A percentile compares a stretch with the other conserved stretches of the same genome.
Evolutionary conservation across 805 yeast species (phyloP).

Genomic region (Torulaspora maleeae): DNA sequence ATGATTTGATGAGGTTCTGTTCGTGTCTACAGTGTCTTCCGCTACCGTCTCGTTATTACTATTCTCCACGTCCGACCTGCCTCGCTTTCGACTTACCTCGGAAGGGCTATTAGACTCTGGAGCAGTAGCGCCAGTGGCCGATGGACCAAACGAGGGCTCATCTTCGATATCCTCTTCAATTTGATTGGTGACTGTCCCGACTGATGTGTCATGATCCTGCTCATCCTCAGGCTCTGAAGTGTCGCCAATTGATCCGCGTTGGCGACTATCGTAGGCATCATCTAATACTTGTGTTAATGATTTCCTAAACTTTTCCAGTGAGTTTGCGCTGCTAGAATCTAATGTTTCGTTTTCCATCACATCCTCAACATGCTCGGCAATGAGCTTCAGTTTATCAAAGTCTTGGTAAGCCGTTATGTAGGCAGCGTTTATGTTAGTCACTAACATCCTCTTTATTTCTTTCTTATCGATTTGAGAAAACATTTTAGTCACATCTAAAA

Average conservation of each 20-base stretch:
- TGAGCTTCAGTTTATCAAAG: slow-evolving; percentile 24
- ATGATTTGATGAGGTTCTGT: background rate
- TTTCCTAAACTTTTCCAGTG: slow-evolving; percentile 32
- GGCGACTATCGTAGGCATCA: slow-evolving; percentile 11
- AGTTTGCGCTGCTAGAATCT: slow-evolving; percentile 36
- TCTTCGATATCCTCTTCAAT: background rate
- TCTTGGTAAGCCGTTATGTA: slow-evolving; percentile 37
- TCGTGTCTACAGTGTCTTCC: background rate
- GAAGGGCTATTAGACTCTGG: background rate
- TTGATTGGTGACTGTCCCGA: background rate
- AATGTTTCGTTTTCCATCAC: slow-evolving; percentile 31
- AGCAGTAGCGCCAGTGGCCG: background rate
- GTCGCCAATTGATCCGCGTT: slow-evolving; percentile 2
- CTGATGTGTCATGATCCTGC: slow-evolving; percentile 8
- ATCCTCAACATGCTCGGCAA: slow-evolving; percentile 29
- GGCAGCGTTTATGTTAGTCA: slow-evolving; percentile 49
- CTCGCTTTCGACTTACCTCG: slow-evolving; percentile 11
- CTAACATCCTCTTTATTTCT: slow-evolving; percentile 50
- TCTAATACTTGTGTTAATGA: slow-evolving; percentile 11
- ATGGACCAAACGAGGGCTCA: background rate
- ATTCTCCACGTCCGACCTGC: slow-evolving; percentile 7
- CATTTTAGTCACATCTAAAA: slow-evolving; percentile 49
- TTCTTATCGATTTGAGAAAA: slow-evolving; percentile 46
- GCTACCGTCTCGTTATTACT: slow-evolving; percentile 8
- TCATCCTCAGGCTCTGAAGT: slow-evolving; percentile 13